Percentiles rank a stretch among this genome's conserved stretches.
Conservation (phyloP, 1,284 basidiomycete species). For the Trichosporon coremiiforme region DNA sequence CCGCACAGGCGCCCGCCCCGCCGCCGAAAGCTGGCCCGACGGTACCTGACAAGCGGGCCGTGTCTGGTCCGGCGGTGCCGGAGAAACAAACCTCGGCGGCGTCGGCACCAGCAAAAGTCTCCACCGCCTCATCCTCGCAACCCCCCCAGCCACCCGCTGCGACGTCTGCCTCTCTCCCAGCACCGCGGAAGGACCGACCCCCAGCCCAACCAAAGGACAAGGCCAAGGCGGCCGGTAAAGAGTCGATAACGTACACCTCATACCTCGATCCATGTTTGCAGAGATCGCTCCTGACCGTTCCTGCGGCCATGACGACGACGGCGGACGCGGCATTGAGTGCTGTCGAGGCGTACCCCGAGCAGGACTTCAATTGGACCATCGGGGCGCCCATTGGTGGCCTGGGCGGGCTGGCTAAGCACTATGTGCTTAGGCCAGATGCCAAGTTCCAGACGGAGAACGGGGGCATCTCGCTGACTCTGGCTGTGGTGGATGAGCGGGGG, state of each 20-base stretch:
- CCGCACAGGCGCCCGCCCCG: no score
- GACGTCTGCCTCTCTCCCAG: neutral
- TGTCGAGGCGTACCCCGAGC: slow-evolving; percentile 26
- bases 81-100: neutral
- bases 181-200: neutral
- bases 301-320: slow-evolving; percentile 38
- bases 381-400: slow-evolving; percentile 50
- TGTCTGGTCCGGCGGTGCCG: neutral
- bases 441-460: slow-evolving; percentile 44
- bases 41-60: no score
- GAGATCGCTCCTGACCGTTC: slow-evolving; percentile 34
- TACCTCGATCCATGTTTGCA: slow-evolving; percentile 47
- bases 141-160: neutral
- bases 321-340: slow-evolving; percentile 42
- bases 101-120: neutral
- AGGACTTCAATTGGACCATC: slow-evolving; percentile 37
- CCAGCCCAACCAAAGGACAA: slow-evolving; percentile 17
- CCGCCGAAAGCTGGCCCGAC: no score
- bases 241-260: slow-evolving; percentile 42
- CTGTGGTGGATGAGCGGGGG: slow-evolving; percentile 40
- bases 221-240: slow-evolving; percentile 30
- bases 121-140: neutral
- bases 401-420: slow-evolving; percentile 41
- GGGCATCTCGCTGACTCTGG: slow-evolving; percentile 41
- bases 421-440: slow-evolving; percentile 45